phyloP scores from a whole-genome alignment of 2,329 filamentous ascomycete species.

The Penicillium sp. region DNA sequence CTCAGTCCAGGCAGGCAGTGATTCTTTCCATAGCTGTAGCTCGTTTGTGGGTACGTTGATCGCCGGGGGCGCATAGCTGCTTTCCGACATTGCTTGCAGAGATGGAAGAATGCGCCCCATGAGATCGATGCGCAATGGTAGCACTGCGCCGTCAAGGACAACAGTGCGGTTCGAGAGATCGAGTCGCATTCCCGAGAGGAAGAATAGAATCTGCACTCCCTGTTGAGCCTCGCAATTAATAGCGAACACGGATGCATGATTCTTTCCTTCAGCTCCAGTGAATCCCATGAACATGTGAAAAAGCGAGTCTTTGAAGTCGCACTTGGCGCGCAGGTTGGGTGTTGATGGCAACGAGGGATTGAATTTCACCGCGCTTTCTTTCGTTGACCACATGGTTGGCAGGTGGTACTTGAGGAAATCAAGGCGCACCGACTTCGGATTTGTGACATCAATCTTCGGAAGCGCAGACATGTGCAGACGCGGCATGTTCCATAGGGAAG shows the following conservation, averaged over 20 bases:
- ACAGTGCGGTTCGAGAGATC: neutral
- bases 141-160: neutral
- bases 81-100: neutral
- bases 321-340: neutral
- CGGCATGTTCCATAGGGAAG: neutral
- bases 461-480: neutral
- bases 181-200: neutral
- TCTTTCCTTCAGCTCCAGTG: neutral
- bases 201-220: neutral
- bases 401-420: neutral
- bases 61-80: neutral
- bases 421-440: neutral
- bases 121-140: neutral
- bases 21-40: neutral
- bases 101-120: neutral
- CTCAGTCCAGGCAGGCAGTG: neutral
- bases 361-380: neutral
- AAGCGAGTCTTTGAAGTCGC: neutral
- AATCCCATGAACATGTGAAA: neutral
- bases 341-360: neutral
- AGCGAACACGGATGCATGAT: neutral
- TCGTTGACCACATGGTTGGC: neutral
- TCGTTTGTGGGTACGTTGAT: neutral
- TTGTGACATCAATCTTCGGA: neutral
- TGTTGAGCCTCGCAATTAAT: neutral